Base-by-base conservation (phyloP, 129 eudicot species). In the Oenanthe sinensis region DNA sequence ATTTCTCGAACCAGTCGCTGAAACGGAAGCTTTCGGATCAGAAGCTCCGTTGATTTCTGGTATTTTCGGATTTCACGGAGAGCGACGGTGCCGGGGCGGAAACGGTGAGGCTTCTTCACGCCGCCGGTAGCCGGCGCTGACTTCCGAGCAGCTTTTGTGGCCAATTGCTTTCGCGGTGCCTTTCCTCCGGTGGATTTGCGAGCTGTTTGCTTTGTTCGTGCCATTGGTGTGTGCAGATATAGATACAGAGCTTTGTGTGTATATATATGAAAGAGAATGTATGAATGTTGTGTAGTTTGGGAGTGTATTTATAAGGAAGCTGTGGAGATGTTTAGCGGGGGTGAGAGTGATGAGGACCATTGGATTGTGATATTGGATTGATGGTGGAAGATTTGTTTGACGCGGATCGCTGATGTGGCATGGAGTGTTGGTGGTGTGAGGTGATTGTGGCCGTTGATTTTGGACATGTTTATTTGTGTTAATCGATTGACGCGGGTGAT, bases 201-300 rank as follows among this genome's bases (percentile, higher is more conserved):
- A 68, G 73, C 73, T 0, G 73, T 68, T 33, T 68, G 73, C 83
- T 88, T 88, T 0, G 91, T 85, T 33, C 89, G 89, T 6, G 91
- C 91, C 91, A 85, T 88, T 68, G 73, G 1, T 28, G 2, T 47
- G 24, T 17, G 2, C 1, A 52, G 60, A 11, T 67, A 8, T 36
- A 14, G 43, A 37, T 28, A 60, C 68, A 60, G 36, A 60, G 65
- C 8, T 47, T 9, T 46, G 47, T 44, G 15, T 20, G 24, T 72
- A 24, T 60, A 24, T 2, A 0, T 55, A n/a, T 22, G 0, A 14
- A 8, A 12, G 68, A 7, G 65, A 58, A 7, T 30, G 6, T 37
- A 50, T 20, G 46, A 37, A n/a, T 8, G 43, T 13, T 58, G 24
- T 30, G 49, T 74, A 69, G 45, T 28, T 17, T 33, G 65, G 39